phyloP scores from a whole-genome alignment of 345 rosid species.

The Geranium rotundifolium region DNA sequence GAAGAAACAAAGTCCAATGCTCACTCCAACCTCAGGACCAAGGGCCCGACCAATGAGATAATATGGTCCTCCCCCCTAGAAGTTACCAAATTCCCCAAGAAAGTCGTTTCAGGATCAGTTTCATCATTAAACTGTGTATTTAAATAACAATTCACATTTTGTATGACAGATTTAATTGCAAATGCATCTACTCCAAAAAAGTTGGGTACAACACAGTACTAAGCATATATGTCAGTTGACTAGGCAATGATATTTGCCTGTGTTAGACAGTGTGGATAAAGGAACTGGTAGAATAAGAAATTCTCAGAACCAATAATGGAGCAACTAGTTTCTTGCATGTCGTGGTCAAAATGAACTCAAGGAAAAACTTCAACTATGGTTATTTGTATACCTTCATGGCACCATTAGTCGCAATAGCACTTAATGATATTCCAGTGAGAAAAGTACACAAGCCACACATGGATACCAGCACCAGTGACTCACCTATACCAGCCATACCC shows the following conservation, averaged over 20 bases:
- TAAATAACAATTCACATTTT: neutral
- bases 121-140: neutral
- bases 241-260: neutral
- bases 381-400: conserved; percentile 78
- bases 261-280: neutral
- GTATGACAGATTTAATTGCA: neutral
- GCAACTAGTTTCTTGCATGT: neutral
- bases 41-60: conserved; percentile 99
- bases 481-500: conserved; percentile 95
- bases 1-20: conserved; percentile 98
- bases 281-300: neutral
- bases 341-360: neutral
- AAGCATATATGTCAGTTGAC: neutral
- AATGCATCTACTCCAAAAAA: neutral
- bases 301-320: neutral
- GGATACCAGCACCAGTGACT: conserved; percentile 65
- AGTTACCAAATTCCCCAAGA: conserved; percentile 8
- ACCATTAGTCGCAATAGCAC: conserved; percentile 99
- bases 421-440: conserved; percentile 79
- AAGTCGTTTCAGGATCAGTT: conserved; percentile 10
- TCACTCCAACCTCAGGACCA: conserved; percentile 99
- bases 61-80: conserved; percentile 96
- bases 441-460: conserved; percentile 92
- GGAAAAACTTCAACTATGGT: neutral
- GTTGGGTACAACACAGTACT: neutral